A percentile compares a stretch with the other conserved stretches of the same genome.
These are phyloP conservation scores for Xylaria longipes DNA, from an alignment of 495 filamentous ascomycete species.

Conservation along the genomic window DNA sequence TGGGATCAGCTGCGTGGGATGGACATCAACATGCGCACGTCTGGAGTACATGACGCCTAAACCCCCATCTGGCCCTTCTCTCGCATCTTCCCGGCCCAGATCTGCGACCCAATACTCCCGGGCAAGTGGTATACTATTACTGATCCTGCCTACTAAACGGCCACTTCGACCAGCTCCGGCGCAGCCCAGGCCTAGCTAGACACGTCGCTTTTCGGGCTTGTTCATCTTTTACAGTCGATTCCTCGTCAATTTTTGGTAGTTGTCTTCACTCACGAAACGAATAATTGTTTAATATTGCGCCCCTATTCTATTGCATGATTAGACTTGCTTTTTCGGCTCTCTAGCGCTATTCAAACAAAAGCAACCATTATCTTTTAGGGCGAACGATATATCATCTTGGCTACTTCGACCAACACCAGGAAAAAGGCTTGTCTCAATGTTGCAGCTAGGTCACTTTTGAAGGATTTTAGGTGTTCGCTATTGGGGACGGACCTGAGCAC, in stretches of 20 bases:
- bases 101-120: neutral
- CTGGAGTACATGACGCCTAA: constrained; percentile 14
- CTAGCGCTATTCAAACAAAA: neutral
- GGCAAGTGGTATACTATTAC: neutral
- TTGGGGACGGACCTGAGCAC: constrained; percentile 18
- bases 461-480: constrained; percentile 11
- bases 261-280: neutral
- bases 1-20: constrained; percentile 1
- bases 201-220: neutral
- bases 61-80: neutral
- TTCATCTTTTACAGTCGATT: neutral
- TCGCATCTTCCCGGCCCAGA: neutral
- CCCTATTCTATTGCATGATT: neutral
- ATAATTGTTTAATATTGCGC: neutral
- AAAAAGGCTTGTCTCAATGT: constrained; percentile 15
- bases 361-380: neutral
- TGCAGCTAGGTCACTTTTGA: constrained; percentile 3
- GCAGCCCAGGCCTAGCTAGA: neutral
- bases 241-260: neutral
- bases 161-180: neutral
- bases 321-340: neutral
- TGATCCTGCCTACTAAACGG: neutral
- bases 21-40: neutral
- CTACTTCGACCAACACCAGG: neutral
- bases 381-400: neutral